A percentile compares a stretch with the other conserved stretches of the same genome.
Conservation (phyloP, 1,284 basidiomycete genomes). For the Cryptococcus sp. region DNA sequence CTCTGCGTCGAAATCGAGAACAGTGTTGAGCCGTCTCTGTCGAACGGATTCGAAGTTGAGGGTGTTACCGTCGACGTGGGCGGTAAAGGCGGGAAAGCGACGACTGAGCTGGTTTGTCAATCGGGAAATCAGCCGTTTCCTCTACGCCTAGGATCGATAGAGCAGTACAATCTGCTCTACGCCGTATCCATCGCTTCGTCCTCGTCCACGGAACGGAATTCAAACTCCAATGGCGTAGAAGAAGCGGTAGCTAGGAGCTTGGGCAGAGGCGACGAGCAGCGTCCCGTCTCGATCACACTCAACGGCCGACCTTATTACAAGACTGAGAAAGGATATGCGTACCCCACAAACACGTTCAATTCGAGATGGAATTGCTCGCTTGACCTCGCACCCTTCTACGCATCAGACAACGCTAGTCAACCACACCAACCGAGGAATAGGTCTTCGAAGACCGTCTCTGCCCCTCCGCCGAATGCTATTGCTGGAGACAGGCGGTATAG, state of each 20-base stretch:
- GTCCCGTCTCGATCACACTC: conserved; percentile 75
- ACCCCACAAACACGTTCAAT: conserved; percentile 71
- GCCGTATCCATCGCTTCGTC: conserved; percentile 61
- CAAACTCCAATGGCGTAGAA: conserved; percentile 8
- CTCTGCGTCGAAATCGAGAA: conserved; percentile 80
- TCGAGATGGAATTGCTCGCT: conserved; percentile 86
- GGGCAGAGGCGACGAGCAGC: conserved; percentile 60
- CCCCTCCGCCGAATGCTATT: conserved; percentile 38
- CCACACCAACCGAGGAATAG: neutral
- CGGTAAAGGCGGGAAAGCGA: conserved; percentile 70
- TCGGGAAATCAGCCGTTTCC: conserved; percentile 65
- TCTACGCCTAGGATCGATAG: conserved; percentile 64
- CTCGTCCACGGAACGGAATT: conserved; percentile 7
- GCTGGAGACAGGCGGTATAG: conserved; percentile 54
- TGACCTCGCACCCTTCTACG: conserved; percentile 63
- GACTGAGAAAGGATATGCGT: conserved; percentile 36
- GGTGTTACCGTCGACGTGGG: conserved; percentile 70
- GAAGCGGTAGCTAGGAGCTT: conserved; percentile 26
- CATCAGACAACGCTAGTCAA: conserved; percentile 10
- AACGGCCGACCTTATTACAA: conserved; percentile 65
- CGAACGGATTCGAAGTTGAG: conserved; percentile 67
- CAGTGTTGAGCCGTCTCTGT: conserved; percentile 30
- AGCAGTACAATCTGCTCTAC: conserved; percentile 85
- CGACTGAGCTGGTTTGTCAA: conserved; percentile 54
- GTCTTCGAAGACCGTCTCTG: conserved; percentile 6